Conservation (phyloP, 1,284 basidiomycete genomes). For the Malassezia slooffiae region DNA sequence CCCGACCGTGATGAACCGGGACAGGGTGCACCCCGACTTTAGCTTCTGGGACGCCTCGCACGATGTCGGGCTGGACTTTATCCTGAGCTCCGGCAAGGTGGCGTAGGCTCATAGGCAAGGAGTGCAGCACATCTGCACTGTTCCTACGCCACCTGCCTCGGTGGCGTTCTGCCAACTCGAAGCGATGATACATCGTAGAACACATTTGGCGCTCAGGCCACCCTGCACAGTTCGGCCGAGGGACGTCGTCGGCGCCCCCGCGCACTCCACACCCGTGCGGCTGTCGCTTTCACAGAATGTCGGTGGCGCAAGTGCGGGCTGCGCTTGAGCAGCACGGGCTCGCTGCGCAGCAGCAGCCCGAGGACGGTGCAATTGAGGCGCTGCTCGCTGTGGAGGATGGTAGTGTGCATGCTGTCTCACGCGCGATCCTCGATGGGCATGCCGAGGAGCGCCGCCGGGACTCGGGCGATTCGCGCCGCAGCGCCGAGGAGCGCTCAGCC, state of each 20-base stretch:
- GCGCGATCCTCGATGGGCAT: constrained; percentile 7
- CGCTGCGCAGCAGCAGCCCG: not conserved
- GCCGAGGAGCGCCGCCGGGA: constrained; percentile 7
- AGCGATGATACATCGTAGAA: no score
- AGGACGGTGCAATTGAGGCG: constrained; percentile 4
- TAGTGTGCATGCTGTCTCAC: not conserved
- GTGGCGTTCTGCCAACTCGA: no score
- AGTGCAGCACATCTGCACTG: no score
- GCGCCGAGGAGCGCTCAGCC: no score
- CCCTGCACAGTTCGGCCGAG: constrained; percentile 1
- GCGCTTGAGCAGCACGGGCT: constrained; percentile 3
- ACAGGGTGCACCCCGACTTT: not conserved
- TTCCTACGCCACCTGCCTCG: no score
- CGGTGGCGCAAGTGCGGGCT: constrained; percentile 1
- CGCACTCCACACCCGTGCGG: no score
- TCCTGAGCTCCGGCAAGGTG: constrained; percentile 4
- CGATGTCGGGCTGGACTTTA: not conserved
- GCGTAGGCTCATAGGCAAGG: not conserved
- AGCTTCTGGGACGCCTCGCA: constrained; percentile 7
- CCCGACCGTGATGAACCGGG: no score
- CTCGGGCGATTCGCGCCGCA: no score
- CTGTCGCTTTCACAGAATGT: not conserved
- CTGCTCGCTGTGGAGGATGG: constrained; percentile 12
- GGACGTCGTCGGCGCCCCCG: no score
- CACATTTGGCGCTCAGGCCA: no score